Conservation (phyloP, 2,329 filamentous ascomycete species). For the Scolecobasidium constrictum region DNA sequence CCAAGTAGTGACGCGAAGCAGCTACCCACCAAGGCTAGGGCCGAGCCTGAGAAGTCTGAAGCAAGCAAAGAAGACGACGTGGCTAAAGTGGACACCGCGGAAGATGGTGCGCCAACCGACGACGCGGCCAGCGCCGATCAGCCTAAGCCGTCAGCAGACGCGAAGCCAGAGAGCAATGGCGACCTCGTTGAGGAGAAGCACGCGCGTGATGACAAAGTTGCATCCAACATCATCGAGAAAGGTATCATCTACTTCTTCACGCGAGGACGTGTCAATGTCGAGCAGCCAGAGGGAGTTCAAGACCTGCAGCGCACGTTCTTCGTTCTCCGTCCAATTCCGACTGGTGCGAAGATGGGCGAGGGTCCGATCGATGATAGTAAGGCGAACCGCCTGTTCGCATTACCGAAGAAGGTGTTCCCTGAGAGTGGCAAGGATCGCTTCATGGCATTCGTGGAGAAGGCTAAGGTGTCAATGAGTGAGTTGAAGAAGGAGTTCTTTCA, state of each 20-base stretch:
- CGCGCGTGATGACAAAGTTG: conserved; percentile 37
- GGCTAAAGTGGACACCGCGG: too few relatives aligned
- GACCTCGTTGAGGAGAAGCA: conserved; percentile 25
- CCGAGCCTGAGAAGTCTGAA: too few relatives aligned
- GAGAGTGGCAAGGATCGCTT: conserved; percentile 57
- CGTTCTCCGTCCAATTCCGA: conserved; percentile 61
- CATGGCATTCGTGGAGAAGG: conserved; percentile 76
- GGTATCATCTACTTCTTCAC: conserved; percentile 89
- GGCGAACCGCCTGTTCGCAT: conserved; percentile 60
- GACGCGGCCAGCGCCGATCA: too few relatives aligned
- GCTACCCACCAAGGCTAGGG: too few relatives aligned
- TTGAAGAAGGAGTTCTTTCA: conserved; percentile 64
- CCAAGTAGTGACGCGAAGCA: too few relatives aligned
- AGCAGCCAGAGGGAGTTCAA: conserved; percentile 55
- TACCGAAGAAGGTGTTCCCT: conserved; percentile 77
- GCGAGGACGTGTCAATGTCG: conserved; percentile 62
- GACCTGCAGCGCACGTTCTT: conserved; percentile 74
- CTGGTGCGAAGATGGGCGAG: conserved; percentile 56
- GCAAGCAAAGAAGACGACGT: too few relatives aligned
- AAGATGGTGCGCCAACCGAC: too few relatives aligned
- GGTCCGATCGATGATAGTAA: conserved; percentile 44
- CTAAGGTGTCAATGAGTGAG: conserved; percentile 51
- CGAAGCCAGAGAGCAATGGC: too few relatives aligned
- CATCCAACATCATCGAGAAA: conserved; percentile 66
- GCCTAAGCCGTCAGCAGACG: too few relatives aligned